Evolutionary conservation across 2,329 filamentous ascomycete genomes (phyloP).

Genomic region (Botryotinia globosa): DNA sequence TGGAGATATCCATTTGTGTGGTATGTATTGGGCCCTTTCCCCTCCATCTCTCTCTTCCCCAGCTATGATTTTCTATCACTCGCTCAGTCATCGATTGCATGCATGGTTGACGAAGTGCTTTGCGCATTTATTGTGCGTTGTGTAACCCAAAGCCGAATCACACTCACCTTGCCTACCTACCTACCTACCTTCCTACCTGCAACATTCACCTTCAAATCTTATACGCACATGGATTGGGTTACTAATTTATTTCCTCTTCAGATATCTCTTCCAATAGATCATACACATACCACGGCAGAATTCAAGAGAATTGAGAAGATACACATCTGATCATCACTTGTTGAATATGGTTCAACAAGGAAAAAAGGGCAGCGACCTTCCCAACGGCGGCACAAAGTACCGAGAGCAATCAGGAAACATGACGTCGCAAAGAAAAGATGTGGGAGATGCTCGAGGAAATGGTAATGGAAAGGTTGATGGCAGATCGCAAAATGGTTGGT

Average conservation of each 20-base stretch:
- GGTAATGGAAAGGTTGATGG: slow-evolving; percentile 51
- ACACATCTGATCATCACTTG: background rate
- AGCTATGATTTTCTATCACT: background rate
- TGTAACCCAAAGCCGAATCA: background rate
- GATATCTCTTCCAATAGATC: slow-evolving; percentile 16
- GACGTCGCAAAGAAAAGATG: slow-evolving; percentile 60
- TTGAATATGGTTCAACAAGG: slow-evolving; percentile 60
- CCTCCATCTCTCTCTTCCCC: background rate
- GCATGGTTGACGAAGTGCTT: background rate
- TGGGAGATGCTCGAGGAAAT: slow-evolving; percentile 49
- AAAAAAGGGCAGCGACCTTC: slow-evolving; percentile 39
- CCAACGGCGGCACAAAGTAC: slow-evolving; percentile 48
- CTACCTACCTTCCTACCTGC: no score
- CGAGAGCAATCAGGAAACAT: slow-evolving; percentile 50
- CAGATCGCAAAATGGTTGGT: slow-evolving; percentile 55
- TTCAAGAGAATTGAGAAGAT: slow-evolving; percentile 13
- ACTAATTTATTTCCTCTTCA: background rate
- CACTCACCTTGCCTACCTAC: background rate
- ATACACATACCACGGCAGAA: background rate
- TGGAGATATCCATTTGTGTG: slow-evolving; percentile 25
- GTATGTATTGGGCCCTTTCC: slow-evolving; percentile 19
- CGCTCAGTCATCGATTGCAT: background rate
- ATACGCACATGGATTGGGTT: background rate
- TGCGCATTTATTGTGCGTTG: slow-evolving; percentile 19
- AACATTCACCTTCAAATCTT: background rate